Percentiles rank a stretch among this genome's conserved stretches.
phyloP scores from a whole-genome alignment of 2,329 filamentous ascomycete species.

The Dothiorella sarmentorum region DNA sequence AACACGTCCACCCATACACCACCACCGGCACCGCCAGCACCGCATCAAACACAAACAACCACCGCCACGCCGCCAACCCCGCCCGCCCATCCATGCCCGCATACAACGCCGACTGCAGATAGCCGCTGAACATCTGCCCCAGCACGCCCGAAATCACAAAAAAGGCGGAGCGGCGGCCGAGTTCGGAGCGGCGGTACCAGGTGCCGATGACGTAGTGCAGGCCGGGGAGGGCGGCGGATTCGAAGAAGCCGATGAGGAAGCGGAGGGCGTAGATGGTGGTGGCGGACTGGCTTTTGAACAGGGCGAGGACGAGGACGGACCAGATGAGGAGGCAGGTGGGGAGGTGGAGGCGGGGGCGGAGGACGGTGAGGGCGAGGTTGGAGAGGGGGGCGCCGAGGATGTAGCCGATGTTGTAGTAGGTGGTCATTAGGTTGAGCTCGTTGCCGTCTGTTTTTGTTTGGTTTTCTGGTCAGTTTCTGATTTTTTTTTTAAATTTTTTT shows the following conservation, averaged over 20 bases:
- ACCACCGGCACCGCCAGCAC: constrained; percentile 39
- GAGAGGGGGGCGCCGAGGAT: constrained; percentile 10
- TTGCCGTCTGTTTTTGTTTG: constrained; percentile 5
- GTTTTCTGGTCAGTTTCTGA: too few species aligned
- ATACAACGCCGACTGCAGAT: constrained; percentile 15
- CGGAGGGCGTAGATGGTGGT: constrained; percentile 10
- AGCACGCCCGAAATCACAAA: constrained; percentile 9
- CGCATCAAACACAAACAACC: constrained; percentile 25
- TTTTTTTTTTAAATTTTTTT: neutral
- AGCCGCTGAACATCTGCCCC: constrained; percentile 20
- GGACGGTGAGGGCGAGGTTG: constrained; percentile 4
- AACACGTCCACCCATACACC: constrained; percentile 36
- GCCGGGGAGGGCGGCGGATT: constrained; percentile 11
- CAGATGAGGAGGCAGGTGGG: constrained; percentile 5
- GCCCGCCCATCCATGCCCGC: constrained; percentile 16
- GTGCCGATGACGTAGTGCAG: constrained; percentile 23
- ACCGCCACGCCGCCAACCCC: constrained; percentile 18
- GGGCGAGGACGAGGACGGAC: constrained; percentile 11
- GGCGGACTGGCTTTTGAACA: neutral
- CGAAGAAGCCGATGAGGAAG: constrained; percentile 18
- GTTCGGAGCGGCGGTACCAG: constrained; percentile 16
- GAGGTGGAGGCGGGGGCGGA: constrained; percentile 6
- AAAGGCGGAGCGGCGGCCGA: constrained; percentile 4
- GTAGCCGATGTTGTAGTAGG: constrained; percentile 19
- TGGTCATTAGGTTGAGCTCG: constrained; percentile 18